Base-by-base conservation (phyloP, 192 early-diverging fungal species). In the Linnemannia hyalina region DNA sequence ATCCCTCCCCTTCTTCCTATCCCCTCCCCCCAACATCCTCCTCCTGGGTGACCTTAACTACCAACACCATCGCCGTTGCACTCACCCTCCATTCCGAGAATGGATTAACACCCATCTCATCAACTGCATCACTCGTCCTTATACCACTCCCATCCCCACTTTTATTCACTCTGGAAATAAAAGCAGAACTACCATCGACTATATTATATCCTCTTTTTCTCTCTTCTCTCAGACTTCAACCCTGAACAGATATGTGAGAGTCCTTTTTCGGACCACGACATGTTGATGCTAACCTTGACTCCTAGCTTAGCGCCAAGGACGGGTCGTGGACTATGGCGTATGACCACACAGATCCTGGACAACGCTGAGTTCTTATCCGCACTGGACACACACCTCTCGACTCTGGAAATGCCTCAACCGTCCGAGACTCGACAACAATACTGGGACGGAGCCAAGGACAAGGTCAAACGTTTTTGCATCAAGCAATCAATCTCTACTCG, bases 301-400 rank as follows among this genome's bases (percentile, higher is more conserved):
- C 13, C 73, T 26, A 35, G 32, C 1, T 32, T 71, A 7, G 11
- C 68, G 8, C 15, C 44, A 41, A 7, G 13, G 10, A n/a, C 38
- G 16, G 83, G 83, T 22, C 71, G 57, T 41, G 83, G 83, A 29
- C 15, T 40, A 15, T 85, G 74, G 74, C 74, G 74, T 22, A 35
- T 70, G 68, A 85, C 80, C 70, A 70, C 70, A 2, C 29, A 18
- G 7, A 47, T 72, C 6, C 29, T 78, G 5, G 10, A 42, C 6
- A 8, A 54, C 11, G 46, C 46, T 40, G 38, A 72, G 13, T 78
- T 78, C 54, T 2, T 15, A 2, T 2, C 1, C 10, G 36, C 36
- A 6, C 47, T 78, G 54, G 69, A 72, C 70, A 22, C 11, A 13
- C 23, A 3, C 38, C 54, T 13, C 16, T 32, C 47, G 4, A 22